These are phyloP conservation scores for Pythium dissotocum DNA, from an alignment of 352 stramenopile genomes.

Conservation along the genomic window DNA sequence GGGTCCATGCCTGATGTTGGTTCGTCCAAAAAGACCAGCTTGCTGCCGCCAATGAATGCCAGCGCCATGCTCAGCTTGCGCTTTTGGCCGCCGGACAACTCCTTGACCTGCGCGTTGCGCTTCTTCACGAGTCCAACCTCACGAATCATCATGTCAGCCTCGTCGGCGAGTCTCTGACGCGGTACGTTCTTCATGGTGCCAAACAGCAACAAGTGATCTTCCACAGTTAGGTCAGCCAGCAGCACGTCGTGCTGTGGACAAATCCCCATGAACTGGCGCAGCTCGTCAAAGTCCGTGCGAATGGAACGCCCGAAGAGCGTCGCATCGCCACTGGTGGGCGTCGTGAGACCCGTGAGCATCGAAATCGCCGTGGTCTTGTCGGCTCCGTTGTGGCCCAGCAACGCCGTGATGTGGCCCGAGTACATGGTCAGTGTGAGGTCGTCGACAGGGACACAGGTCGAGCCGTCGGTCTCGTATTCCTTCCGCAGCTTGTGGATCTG, in stretches of 20 bases:
- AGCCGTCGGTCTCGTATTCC: slow-evolving; percentile 73
- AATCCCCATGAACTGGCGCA: slow-evolving; percentile 70
- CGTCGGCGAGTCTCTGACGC: slow-evolving; percentile 31
- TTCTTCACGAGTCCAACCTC: slow-evolving; percentile 75
- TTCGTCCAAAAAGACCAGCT: slow-evolving; percentile 88
- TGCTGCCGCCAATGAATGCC: slow-evolving; percentile 86
- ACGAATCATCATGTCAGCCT: slow-evolving; percentile 43
- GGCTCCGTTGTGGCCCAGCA: slow-evolving; percentile 79
- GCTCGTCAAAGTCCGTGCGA: slow-evolving; percentile 64
- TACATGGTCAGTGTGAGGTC: slow-evolving; percentile 81
- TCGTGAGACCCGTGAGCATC: slow-evolving; percentile 68
- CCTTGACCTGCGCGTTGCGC: slow-evolving; percentile 44
- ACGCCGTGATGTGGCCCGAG: slow-evolving; percentile 68
- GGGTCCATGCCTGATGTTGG: slow-evolving; percentile 96
- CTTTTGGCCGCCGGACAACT: slow-evolving; percentile 90
- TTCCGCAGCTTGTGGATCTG: slow-evolving; percentile 63
- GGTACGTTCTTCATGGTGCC: slow-evolving; percentile 59
- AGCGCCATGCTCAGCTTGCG: slow-evolving; percentile 90
- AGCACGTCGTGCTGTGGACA: slow-evolving; percentile 88
- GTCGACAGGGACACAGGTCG: slow-evolving; percentile 84
- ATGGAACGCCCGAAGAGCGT: slow-evolving; percentile 82
- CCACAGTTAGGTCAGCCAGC: slow-evolving; percentile 72
- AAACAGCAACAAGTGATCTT: slow-evolving; percentile 76
- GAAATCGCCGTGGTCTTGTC: slow-evolving; percentile 81
- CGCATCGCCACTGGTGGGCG: slow-evolving; percentile 48